Conservation (phyloP, 768 basidiomycete genomes). For the Macrolepiota dolichaula region DNA sequence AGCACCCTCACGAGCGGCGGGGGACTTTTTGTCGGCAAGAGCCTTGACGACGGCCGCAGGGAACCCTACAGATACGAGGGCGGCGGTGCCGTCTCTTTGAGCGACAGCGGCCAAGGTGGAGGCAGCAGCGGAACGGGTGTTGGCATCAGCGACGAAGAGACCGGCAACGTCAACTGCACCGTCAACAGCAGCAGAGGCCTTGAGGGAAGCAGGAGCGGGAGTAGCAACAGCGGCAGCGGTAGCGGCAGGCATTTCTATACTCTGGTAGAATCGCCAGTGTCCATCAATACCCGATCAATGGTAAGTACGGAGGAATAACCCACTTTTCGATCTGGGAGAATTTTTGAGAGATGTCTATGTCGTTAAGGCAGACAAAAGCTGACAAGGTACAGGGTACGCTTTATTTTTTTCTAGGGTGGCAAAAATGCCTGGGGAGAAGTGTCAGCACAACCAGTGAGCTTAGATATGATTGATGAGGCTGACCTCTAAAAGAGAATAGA, state of each 20-base stretch:
- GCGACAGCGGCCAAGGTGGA: conserved; percentile 65
- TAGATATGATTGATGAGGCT: conserved; percentile 5
- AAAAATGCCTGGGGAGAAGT: conserved; percentile 30
- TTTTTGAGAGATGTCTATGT: conserved; percentile 33
- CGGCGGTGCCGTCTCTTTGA: conserved; percentile 82
- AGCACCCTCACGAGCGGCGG: conserved; percentile 87
- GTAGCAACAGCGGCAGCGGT: conserved; percentile 58
- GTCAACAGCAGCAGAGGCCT: conserved; percentile 50
- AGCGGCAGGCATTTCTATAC: conserved; percentile 75
- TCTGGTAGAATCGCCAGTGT: not conserved
- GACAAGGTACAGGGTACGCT: conserved; percentile 63
- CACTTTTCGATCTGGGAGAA: conserved; percentile 40
- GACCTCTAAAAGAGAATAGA: conserved; percentile 39
- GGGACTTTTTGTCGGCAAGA: conserved; percentile 92
- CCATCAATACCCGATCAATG: not conserved
- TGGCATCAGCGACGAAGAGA: conserved; percentile 86
- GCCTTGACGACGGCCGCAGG: conserved; percentile 76
- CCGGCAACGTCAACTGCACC: conserved; percentile 68
- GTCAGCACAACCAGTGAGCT: conserved; percentile 3
- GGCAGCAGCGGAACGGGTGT: conserved; percentile 69
- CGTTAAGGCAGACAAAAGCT: conserved; percentile 45
- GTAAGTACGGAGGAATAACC: conserved; percentile 10
- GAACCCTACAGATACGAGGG: conserved; percentile 69
- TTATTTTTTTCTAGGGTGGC: conserved; percentile 48
- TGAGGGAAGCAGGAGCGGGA: conserved; percentile 69